phyloP scores from a whole-genome alignment of 2,329 filamentous ascomycete genomes.

The Ustulina deusta region DNA sequence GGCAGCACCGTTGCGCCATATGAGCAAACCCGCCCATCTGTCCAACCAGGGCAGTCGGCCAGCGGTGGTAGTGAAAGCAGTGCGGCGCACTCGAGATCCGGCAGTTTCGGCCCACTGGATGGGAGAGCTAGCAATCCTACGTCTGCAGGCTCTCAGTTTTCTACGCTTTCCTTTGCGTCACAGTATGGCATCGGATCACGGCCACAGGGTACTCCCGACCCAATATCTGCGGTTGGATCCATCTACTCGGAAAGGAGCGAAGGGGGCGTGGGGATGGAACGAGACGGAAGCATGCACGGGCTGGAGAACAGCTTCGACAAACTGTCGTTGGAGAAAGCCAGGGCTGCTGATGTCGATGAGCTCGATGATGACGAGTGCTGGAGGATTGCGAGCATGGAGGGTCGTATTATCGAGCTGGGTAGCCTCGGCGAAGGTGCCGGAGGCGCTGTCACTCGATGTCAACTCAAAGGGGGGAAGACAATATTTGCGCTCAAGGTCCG shows the following conservation, averaged over 20 bases:
- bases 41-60: slow-evolving; percentile 72
- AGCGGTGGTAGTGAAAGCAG: slow-evolving; percentile 85
- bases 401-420: slow-evolving; percentile 87
- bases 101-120: slow-evolving; percentile 83
- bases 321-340: slow-evolving; percentile 82
- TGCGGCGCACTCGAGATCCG: slow-evolving; percentile 81
- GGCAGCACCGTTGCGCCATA: slow-evolving; percentile 80
- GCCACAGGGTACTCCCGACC: slow-evolving; percentile 79
- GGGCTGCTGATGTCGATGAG: slow-evolving; percentile 90
- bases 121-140: slow-evolving; percentile 83
- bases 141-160: slow-evolving; percentile 89
- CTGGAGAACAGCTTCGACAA: slow-evolving; percentile 80
- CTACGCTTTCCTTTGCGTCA: slow-evolving; percentile 82
- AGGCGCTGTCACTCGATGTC: slow-evolving; percentile 92
- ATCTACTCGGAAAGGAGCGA: slow-evolving; percentile 85
- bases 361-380: slow-evolving; percentile 89
- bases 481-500: slow-evolving; percentile 94
- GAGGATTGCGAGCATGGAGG: slow-evolving; percentile 90
- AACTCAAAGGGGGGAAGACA: slow-evolving; percentile 90
- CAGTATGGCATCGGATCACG: slow-evolving; percentile 76
- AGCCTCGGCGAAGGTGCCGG: slow-evolving; percentile 94
- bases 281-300: slow-evolving; percentile 82
- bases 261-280: slow-evolving; percentile 80
- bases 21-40: slow-evolving; percentile 68
- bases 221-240: slow-evolving; percentile 87